Percentiles rank a stretch among this genome's conserved stretches.
phyloP scores from a whole-genome alignment of 805 yeast genomes.

The Yarrowia deformans region DNA sequence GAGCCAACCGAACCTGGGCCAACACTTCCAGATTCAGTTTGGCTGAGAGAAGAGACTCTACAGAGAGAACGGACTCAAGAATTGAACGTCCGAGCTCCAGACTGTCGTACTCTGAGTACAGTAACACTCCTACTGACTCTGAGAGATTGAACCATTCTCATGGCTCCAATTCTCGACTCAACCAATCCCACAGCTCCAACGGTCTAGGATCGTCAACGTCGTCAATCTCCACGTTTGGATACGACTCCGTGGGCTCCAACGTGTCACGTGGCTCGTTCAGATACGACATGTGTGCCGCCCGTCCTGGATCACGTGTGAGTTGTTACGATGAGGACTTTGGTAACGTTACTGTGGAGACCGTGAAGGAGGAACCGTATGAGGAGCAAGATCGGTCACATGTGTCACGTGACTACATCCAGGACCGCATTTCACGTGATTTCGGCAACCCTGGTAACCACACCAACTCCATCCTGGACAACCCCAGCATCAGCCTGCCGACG shows the following conservation, averaged over 20 bases:
- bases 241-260: slow-evolving; percentile 16
- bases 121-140: no score
- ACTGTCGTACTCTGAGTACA: no score
- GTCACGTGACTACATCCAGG: background rate
- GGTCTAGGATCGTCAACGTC: slow-evolving; percentile 2
- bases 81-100: no score
- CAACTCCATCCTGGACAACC: background rate
- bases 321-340: slow-evolving; percentile 27
- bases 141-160: no score
- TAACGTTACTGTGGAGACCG: slow-evolving; percentile 1
- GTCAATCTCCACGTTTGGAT: slow-evolving; percentile 25
- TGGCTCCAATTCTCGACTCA: background rate
- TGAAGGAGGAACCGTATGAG: background rate
- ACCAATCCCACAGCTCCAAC: background rate
- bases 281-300: slow-evolving; percentile 12
- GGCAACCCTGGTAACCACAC: background rate
- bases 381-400: no score
- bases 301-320: slow-evolving; percentile 14
- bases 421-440: slow-evolving; percentile 1
- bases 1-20: slow-evolving; percentile 29
- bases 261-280: slow-evolving; percentile 22
- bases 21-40: slow-evolving; percentile 1
- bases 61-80: background rate
- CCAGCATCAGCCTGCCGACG: background rate
- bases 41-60: background rate